Evolutionary conservation across 2,329 filamentous ascomycete genomes (phyloP), one percentile per base, ranked within the genome.

Genomic region (Penicillium sclerotigenum): DNA sequence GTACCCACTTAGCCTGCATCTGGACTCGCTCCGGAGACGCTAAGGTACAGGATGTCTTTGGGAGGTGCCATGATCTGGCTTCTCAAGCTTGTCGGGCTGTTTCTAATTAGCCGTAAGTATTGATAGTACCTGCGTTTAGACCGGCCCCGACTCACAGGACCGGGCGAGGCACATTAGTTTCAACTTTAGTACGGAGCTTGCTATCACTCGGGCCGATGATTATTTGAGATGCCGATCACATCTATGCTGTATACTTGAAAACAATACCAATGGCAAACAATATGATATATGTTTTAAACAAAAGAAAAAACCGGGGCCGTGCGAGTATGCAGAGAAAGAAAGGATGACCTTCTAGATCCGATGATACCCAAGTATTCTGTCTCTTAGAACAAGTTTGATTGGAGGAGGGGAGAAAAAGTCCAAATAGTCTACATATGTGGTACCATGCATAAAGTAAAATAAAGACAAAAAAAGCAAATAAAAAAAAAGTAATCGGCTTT

Each of bases 121-220:
- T 52, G 33, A 45, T 50, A 56, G 53, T 52, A 56, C 53, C 53
- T 56, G 53, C 53, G 53, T 52, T 52, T 56, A 10, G 40, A 52
- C 53, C 47, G 34, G 33, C 34, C 47, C 53, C 28, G 53, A 52
- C 40, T 46, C 28, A n/a, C 10, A 33, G 18, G 11, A 45, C 26
- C 53, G 47, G 40, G 47, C 26, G 10, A 40, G 20, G 33, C 26
- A 36, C 53, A 46, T 46, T 52, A 52, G 47, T 51, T 40, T 52
- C 40, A 43, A 41, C n/a, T 52, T 42, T 52, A 56, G 53, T 26
- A 52, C 40, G 38, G 47, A 26, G 33, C 45, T 54, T 42, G 29
- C 31, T 16, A 37, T 9, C n/a, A 26, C 28, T 56, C 53, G 53
- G 53, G 53, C 53, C 53, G 53, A 55, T 55, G 40, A 42, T 54